These are phyloP conservation scores for Durotheca rogersii DNA, from an alignment of 495 filamentous ascomycete genomes.

Conservation along the genomic window DNA sequence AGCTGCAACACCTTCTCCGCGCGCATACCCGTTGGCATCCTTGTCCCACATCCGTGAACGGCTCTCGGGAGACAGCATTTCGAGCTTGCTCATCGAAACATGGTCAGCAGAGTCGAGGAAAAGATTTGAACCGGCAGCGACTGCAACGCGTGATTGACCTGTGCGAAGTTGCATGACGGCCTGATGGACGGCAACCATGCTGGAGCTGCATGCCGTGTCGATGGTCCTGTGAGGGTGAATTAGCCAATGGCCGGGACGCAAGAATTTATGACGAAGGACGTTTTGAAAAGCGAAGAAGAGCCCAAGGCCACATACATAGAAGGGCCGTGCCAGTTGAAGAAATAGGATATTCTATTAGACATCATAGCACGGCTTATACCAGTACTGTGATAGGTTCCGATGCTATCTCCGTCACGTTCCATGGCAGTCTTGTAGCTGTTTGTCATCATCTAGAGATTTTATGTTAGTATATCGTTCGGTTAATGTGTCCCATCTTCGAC, in stretches of 20 bases:
- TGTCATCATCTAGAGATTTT: too few species aligned
- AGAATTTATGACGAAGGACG: too few species aligned
- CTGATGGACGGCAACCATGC: conserved; percentile 41
- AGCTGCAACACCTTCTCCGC: conserved; percentile 56
- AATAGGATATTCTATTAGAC: conserved; percentile 54
- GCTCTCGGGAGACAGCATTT: conserved; percentile 40
- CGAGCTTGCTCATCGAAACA: too few species aligned
- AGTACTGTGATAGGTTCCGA: too few species aligned
- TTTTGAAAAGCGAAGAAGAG: too few species aligned
- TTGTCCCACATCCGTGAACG: conserved; percentile 43
- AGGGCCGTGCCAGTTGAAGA: conserved; percentile 44
- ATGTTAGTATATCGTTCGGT: too few species aligned
- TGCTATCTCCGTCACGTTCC: too few species aligned
- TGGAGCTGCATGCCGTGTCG: conserved; percentile 52
- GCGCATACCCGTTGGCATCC: conserved; percentile 56
- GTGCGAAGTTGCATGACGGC: conserved; percentile 44
- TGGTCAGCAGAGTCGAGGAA: conserved; percentile 31
- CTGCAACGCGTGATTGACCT: conserved; percentile 42
- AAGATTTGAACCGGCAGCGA: conserved; percentile 43
- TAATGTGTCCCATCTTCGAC: too few species aligned
- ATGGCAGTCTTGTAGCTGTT: too few species aligned
- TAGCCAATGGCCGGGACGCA: too few species aligned
- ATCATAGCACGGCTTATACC: conserved; percentile 36
- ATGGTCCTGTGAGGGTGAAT: too few species aligned
- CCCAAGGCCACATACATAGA: too few species aligned